These are phyloP conservation scores for Aschersonia sp. DNA, from an alignment of 2,329 filamentous ascomycete genomes.

Conservation along the genomic window DNA sequence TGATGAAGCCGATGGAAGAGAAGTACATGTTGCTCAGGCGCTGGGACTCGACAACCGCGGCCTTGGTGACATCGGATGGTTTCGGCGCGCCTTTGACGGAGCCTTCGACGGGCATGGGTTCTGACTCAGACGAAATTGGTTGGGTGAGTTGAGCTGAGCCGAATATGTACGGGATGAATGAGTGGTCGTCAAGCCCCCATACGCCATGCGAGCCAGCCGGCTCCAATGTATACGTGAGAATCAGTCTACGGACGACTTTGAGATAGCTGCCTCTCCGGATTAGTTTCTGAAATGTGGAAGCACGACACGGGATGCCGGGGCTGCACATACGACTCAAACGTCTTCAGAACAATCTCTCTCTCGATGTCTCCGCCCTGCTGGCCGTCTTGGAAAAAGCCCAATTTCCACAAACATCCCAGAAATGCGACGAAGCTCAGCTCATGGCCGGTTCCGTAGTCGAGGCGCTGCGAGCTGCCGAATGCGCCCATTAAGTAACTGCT, in stretches of 20 bases:
- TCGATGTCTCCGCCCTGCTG: conserved; percentile 43
- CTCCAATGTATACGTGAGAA: conserved; percentile 83
- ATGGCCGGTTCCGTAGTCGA: conserved; percentile 95
- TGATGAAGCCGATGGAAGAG: conserved; percentile 88
- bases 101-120: conserved; percentile 61
- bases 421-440: conserved; percentile 93
- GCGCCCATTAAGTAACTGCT: conserved; percentile 66
- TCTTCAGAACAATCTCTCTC: conserved; percentile 63
- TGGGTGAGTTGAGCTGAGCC: conserved; percentile 82
- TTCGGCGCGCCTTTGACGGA: conserved; percentile 59
- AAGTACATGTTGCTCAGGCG: conserved; percentile 75
- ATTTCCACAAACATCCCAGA: conserved; percentile 77
- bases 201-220: conserved; percentile 94
- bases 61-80: conserved; percentile 53
- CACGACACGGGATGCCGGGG: neutral
- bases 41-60: conserved; percentile 48
- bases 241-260: conserved; percentile 65
- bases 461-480: conserved; percentile 75
- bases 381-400: conserved; percentile 59
- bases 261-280: conserved; percentile 46
- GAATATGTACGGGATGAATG: conserved; percentile 85
- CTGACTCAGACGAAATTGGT: conserved; percentile 45
- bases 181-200: conserved; percentile 97
- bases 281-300: neutral
- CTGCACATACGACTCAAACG: conserved; percentile 59